Percentiles rank a stretch among this genome's conserved stretches.
These are phyloP conservation scores for Penicillium pulvis DNA, from an alignment of 495 filamentous ascomycete species.

Conservation along the genomic window DNA sequence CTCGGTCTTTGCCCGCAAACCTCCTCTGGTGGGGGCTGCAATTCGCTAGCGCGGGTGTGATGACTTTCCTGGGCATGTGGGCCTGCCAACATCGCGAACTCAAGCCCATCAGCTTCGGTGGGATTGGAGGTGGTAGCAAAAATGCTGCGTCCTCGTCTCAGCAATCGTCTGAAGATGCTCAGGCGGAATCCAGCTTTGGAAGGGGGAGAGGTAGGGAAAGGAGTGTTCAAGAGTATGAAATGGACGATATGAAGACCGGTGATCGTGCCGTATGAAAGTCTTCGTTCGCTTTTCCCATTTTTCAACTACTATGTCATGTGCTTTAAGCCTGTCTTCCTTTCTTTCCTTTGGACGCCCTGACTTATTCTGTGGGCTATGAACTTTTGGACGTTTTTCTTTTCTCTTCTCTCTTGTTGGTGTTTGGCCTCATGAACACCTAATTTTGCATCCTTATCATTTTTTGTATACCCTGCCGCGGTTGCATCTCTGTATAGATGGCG, in stretches of 20 bases:
- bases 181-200: constrained; percentile 33
- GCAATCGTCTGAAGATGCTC: constrained; percentile 24
- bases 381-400: constrained; percentile 6
- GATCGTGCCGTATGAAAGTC: constrained; percentile 38
- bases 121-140: constrained; percentile 35
- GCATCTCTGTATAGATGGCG: constrained; percentile 45
- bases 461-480: constrained; percentile 43
- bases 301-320: not conserved
- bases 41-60: constrained; percentile 63
- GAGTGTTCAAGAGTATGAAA: constrained; percentile 70
- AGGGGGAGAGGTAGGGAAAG: constrained; percentile 41
- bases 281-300: not conserved
- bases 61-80: constrained; percentile 80
- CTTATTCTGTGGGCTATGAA: constrained; percentile 5
- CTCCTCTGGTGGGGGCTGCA: constrained; percentile 89
- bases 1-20: constrained; percentile 69
- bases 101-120: constrained; percentile 85
- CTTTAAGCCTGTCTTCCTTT: not conserved
- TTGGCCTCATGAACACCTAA: not conserved
- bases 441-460: constrained; percentile 15
- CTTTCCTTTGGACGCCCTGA: constrained; percentile 3
- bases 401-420: constrained; percentile 2
- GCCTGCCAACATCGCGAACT: constrained; percentile 88
- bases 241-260: constrained; percentile 65
- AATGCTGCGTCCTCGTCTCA: constrained; percentile 26